These are phyloP conservation scores for Alloascoidea hylecoeti DNA, from an alignment of 805 yeast genomes.

Conservation along the genomic window DNA sequence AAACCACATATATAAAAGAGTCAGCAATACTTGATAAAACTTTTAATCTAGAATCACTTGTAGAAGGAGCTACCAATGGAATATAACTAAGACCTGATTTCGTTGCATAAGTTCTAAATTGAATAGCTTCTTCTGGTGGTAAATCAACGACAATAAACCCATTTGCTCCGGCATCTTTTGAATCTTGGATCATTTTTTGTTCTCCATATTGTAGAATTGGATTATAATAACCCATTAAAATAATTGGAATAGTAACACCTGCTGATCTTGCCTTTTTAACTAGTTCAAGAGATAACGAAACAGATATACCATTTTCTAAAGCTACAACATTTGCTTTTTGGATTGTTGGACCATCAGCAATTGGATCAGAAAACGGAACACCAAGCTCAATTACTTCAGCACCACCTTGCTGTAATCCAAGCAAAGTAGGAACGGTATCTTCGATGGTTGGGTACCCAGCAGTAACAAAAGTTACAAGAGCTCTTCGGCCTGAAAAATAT, in stretches of 20 bases:
- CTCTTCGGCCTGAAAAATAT: conserved; percentile 44
- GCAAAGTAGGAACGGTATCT: conserved; percentile 75
- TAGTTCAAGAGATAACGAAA: conserved; percentile 51
- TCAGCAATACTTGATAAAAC: conserved; percentile 78
- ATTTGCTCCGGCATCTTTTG: conserved; percentile 84
- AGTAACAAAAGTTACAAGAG: conserved; percentile 83
- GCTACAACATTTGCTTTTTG: conserved; percentile 82
- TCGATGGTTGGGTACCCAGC: conserved; percentile 87
- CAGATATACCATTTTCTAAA: conserved; percentile 68
- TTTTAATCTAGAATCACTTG: conserved; percentile 78
- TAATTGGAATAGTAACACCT: conserved; percentile 81
- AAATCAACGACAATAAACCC: conserved; percentile 91
- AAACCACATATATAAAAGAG: conserved; percentile 90
- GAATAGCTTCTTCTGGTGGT: conserved; percentile 95
- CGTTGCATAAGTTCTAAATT: conserved; percentile 63
- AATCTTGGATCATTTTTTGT: conserved; percentile 59
- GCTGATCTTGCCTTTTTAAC: conserved; percentile 61
- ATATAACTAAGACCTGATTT: conserved; percentile 64
- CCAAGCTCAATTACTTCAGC: conserved; percentile 93
- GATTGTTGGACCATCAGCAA: conserved; percentile 97
- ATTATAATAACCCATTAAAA: conserved; percentile 96
- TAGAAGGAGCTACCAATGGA: conserved; percentile 94
- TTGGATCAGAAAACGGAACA: conserved; percentile 94
- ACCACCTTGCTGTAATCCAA: conserved; percentile 90
- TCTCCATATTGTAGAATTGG: conserved; percentile 89